Conservation (phyloP, 169 alveolate genomes). For the Plasmodium ovale region DNA sequence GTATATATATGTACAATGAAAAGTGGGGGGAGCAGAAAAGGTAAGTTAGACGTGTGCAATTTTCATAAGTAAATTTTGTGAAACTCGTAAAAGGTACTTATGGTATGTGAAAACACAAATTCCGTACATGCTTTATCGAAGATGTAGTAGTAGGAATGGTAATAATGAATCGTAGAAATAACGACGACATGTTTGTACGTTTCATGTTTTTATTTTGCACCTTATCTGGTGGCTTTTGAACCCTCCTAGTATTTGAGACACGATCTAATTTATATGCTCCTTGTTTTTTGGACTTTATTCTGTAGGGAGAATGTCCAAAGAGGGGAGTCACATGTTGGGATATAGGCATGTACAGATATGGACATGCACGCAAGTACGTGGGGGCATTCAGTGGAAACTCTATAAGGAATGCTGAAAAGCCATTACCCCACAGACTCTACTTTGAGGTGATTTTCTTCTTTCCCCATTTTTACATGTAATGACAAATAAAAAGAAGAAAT, state of each 20-base stretch:
- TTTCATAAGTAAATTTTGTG: no score
- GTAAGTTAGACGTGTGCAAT: no score
- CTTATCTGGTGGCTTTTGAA: neutral
- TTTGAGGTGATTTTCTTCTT: constrained; percentile 14
- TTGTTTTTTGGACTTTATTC: constrained; percentile 11
- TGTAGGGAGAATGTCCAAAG: constrained; percentile 4
- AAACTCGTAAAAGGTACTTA: no score
- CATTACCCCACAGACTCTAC: constrained; percentile 55
- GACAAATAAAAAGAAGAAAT: neutral
- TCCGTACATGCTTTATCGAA: no score
- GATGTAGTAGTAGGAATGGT: no score
- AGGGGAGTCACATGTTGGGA: neutral
- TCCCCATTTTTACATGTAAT: constrained; percentile 32
- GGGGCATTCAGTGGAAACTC: neutral
- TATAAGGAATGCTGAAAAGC: neutral
- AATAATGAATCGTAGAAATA: no score
- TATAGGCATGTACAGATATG: neutral
- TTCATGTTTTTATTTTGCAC: constrained; percentile 1
- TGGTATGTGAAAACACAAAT: no score
- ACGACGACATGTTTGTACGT: no score
- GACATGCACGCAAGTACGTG: neutral
- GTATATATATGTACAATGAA: no score
- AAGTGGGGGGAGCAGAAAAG: no score
- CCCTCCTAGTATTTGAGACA: neutral
- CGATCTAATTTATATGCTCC: neutral